phyloP scores from a whole-genome alignment of 805 yeast genomes.

The Grigorovia jiainica region DNA sequence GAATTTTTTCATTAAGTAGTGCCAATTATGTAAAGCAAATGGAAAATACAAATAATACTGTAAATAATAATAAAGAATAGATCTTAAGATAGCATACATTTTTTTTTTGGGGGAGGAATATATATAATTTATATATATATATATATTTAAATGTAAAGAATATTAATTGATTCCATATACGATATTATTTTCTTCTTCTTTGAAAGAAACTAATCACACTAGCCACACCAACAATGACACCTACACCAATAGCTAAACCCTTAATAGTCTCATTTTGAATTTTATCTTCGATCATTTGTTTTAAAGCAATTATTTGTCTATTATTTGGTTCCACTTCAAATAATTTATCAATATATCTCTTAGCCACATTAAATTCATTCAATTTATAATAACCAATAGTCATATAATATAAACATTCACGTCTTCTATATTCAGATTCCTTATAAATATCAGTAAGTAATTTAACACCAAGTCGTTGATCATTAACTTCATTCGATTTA shows the following conservation, averaged over 20 bases:
- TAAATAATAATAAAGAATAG: not conserved
- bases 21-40: conserved; percentile 53
- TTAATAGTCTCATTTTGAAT: conserved; percentile 80
- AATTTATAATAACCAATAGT: conserved; percentile 81
- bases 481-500: conserved; percentile 51
- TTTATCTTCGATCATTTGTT: conserved; percentile 71
- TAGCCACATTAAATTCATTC: conserved; percentile 79
- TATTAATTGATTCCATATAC: no score
- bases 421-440: conserved; percentile 70
- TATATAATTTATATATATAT: no score
- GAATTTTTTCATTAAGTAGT: conserved; percentile 70
- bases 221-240: conserved; percentile 76
- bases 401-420: conserved; percentile 84
- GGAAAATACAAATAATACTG: not conserved
- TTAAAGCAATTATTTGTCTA: conserved; percentile 61
- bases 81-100: no score
- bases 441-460: conserved; percentile 61
- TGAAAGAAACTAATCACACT: conserved; percentile 33
- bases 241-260: conserved; percentile 82
- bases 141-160: no score
- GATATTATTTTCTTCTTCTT: conserved; percentile 13
- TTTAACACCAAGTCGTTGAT: conserved; percentile 72
- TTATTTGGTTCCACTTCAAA: conserved; percentile 77
- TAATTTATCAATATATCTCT: conserved; percentile 74
- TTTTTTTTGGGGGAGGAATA: no score